A percentile compares a stretch with the other conserved stretches of the same genome.
phyloP scores from a whole-genome alignment of 805 yeast species.

The Zygosaccharomyces gambellarensis region DNA sequence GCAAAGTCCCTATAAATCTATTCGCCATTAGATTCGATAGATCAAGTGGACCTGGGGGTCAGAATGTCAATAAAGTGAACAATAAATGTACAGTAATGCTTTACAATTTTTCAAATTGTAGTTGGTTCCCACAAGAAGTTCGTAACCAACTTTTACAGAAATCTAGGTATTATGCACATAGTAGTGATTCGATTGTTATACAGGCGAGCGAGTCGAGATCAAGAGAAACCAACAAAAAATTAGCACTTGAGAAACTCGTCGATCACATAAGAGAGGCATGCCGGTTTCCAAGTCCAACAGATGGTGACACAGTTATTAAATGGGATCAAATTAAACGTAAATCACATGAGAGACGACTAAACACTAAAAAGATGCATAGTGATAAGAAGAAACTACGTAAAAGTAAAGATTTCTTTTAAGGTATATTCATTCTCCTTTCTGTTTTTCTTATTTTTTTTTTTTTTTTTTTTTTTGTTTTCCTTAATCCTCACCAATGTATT shows the following conservation, averaged over 20 bases:
- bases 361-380: conserved; percentile 36
- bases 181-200: conserved; percentile 49
- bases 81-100: conserved; percentile 56
- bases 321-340: conserved; percentile 43
- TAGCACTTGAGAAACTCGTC: conserved; percentile 58
- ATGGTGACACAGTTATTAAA: conserved; percentile 42
- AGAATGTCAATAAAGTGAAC: conserved; percentile 71
- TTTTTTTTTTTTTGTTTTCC: background rate
- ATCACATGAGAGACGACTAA: conserved; percentile 36
- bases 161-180: conserved; percentile 52
- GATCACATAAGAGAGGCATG: conserved; percentile 46
- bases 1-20: conserved; percentile 22
- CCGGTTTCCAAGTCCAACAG: conserved; percentile 45
- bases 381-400: conserved; percentile 38
- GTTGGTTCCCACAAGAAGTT: conserved; percentile 59
- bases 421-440: background rate
- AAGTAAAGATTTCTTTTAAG: conserved; percentile 6
- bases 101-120: conserved; percentile 41
- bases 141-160: conserved; percentile 38
- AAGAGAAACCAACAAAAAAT: conserved; percentile 50
- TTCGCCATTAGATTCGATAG: conserved; percentile 36
- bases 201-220: conserved; percentile 58
- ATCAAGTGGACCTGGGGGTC: conserved; percentile 86
- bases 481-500: too few relatives aligned
- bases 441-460: background rate